Percentiles rank a stretch among this genome's conserved stretches.
Conservation (phyloP, 257 asterid genomes). For the Fraxinus anomala region DNA sequence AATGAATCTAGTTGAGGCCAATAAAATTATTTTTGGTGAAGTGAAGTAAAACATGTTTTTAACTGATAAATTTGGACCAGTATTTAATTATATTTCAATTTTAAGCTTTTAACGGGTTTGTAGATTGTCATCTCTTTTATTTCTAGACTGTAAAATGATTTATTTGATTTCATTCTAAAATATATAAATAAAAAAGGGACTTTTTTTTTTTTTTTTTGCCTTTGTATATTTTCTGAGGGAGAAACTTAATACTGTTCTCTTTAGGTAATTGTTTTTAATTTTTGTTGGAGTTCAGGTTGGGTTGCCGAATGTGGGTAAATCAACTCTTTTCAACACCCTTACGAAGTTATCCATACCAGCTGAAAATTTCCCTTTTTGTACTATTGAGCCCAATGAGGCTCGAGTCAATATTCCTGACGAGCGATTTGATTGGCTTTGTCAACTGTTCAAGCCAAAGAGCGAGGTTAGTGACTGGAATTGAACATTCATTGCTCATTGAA, state of each 20-base stretch:
- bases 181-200: no score
- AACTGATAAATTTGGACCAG: neutral
- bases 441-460: conserved; percentile 88
- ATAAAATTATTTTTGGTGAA: neutral
- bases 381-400: conserved; percentile 98
- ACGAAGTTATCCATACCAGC: conserved; percentile 96
- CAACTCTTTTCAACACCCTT: conserved; percentile 92
- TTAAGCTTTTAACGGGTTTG: neutral
- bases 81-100: neutral
- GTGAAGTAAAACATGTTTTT: neutral
- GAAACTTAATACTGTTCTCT: neutral
- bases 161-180: neutral
- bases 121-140: neutral
- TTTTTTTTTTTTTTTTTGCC: neutral
- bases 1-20: neutral
- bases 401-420: conserved; percentile 90
- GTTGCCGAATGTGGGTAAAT: conserved; percentile 94
- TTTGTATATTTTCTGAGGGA: neutral
- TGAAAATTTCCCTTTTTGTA: conserved; percentile 93
- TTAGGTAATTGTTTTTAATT: conserved; percentile 11
- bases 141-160: neutral
- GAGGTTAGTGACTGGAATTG: conserved; percentile 52
- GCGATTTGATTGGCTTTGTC: conserved; percentile 94
- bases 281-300: conserved; percentile 68
- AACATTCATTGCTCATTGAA: conserved; percentile 6